Percentiles rank a stretch among this genome's conserved stretches.
Conservation (phyloP, 2,329 filamentous ascomycete genomes). For the Xenoacremonium recifei region DNA sequence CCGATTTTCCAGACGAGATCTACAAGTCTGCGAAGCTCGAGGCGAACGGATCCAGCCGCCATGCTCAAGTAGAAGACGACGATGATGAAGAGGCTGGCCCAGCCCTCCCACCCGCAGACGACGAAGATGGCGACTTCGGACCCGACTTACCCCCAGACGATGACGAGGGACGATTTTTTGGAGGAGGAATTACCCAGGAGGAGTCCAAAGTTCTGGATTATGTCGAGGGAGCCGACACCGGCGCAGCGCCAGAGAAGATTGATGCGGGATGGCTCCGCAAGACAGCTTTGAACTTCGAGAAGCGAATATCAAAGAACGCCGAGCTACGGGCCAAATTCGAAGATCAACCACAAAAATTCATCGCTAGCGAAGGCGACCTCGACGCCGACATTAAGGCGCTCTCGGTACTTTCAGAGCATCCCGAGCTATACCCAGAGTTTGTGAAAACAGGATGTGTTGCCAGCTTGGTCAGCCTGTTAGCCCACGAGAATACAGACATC, state of each 20-base stretch:
- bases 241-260: constrained; percentile 65
- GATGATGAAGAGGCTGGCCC: constrained; percentile 51
- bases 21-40: constrained; percentile 62
- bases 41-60: constrained; percentile 43
- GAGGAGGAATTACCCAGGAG: constrained; percentile 79
- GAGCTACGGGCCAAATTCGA: constrained; percentile 86
- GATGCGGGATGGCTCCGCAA: constrained; percentile 82
- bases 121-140: constrained; percentile 49
- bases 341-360: constrained; percentile 76
- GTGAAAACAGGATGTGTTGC: constrained; percentile 69
- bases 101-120: constrained; percentile 47
- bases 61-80: constrained; percentile 42
- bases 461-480: constrained; percentile 76
- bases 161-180: constrained; percentile 94
- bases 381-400: constrained; percentile 85
- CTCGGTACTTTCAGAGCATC: constrained; percentile 83
- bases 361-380: constrained; percentile 82
- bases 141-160: constrained; percentile 47
- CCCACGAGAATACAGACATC: constrained; percentile 96
- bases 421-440: constrained; percentile 79
- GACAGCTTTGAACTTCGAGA: constrained; percentile 81
- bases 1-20: constrained; percentile 58
- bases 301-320: constrained; percentile 85
- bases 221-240: constrained; percentile 58
- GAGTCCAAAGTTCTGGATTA: constrained; percentile 86